Base-by-base conservation (phyloP, 805 yeast genomes). In the Ogataea nakhonphanomensis region DNA sequence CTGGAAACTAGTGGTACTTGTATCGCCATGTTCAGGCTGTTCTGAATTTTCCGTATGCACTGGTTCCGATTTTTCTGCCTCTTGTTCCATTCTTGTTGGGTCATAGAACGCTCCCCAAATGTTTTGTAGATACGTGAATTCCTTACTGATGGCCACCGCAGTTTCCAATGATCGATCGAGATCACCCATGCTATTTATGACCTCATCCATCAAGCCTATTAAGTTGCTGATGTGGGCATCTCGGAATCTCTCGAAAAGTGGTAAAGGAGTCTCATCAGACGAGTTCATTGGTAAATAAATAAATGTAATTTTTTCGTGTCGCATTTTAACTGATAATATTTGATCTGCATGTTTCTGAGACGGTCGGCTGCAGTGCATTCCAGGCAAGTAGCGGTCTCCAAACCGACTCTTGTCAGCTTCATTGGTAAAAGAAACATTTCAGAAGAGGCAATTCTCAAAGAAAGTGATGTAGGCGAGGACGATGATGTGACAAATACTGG, bases 401-500 rank as follows among this genome's bases (percentile, higher is more conserved):
- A 17, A 17, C 20, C 20, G 20, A 17, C 20, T 17, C 5, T 17
- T 3, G 3, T 17, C 20, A 17, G 20, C 20, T 17, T 17, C 5
- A 17, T 5, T 17, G 5, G 20, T 17, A 17, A 17, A 5, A 37
- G 52, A 23, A 39, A 21, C 11, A 46, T 59, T 9, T 50, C 63
- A 6, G 62, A 58, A 37, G 58, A 62, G 13, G 51, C 61, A 0
- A 49, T 61, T n/a, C 37, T 52, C 31, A 51, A 54, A 32, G 54
- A 72, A 44, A 66, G 70, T 38, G 74, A 73, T 44, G 66, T 71
- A 6, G 84, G 81, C 37, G 85, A 78, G 39, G 71, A 70, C 3
- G 74, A 66, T 5, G 73, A 70, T 30, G 79, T 77, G 2, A 72
- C 68, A 10, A 76, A 67, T 27, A 77, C 83, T 0, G 84, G 83